Evolutionary conservation across 768 basidiomycete genomes (phyloP).

Genomic region (Mycena galericulata): DNA sequence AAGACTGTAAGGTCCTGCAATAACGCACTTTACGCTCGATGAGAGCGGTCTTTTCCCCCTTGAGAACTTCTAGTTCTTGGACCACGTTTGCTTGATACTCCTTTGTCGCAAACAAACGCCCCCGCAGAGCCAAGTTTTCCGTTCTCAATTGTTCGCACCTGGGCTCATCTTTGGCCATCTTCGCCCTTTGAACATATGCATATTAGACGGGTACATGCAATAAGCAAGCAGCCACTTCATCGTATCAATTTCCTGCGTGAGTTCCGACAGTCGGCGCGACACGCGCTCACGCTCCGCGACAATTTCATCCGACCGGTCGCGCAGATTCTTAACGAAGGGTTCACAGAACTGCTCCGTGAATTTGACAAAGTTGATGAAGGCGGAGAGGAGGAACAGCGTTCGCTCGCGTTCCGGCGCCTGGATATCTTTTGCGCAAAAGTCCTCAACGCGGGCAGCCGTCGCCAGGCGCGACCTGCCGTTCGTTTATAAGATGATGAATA

Average conservation of each 20-base stretch:
- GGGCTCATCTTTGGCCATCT: conserved; percentile 78
- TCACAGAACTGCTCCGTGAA: conserved; percentile 82
- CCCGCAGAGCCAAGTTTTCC: conserved; percentile 72
- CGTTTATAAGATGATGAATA: background rate
- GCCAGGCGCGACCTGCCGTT: conserved; percentile 73
- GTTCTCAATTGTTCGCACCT: conserved; percentile 67
- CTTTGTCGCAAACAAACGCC: conserved; percentile 77
- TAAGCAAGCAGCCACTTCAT: conserved; percentile 62
- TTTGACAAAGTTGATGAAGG: conserved; percentile 94
- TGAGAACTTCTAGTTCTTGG: conserved; percentile 77
- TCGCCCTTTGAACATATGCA: conserved; percentile 55
- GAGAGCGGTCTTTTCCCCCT: conserved; percentile 74
- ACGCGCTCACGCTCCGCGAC: conserved; percentile 73
- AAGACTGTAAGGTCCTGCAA: conserved; percentile 8
- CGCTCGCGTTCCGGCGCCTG: conserved; percentile 79
- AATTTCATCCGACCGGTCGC: conserved; percentile 67
- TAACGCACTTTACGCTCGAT: conserved; percentile 70
- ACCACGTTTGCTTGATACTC: conserved; percentile 69
- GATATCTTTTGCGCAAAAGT: conserved; percentile 83
- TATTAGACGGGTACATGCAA: background rate
- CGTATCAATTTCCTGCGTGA: conserved; percentile 63
- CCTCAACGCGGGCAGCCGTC: conserved; percentile 76
- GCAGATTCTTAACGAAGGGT: conserved; percentile 69
- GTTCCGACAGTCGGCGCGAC: conserved; percentile 57
- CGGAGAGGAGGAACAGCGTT: conserved; percentile 81